These are phyloP conservation scores for Tritrichomonas musculus DNA, from an alignment of 208 protist species.

Conservation along the genomic window DNA sequence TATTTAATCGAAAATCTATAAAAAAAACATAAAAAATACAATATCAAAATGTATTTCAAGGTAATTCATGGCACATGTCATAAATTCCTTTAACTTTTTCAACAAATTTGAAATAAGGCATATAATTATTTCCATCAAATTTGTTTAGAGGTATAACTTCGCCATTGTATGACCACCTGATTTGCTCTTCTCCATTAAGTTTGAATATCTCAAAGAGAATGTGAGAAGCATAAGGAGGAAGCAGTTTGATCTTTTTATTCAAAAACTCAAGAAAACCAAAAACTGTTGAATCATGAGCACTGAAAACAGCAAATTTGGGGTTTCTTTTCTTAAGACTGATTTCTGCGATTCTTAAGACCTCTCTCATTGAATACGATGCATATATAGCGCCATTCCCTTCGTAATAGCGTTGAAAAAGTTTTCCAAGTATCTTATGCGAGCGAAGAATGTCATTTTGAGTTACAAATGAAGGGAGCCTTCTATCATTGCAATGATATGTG, in stretches of 20 bases:
- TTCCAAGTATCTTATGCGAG: neutral
- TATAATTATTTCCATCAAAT: too few relatives aligned
- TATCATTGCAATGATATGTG: neutral
- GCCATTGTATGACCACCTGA: neutral
- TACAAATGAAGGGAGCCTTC: neutral
- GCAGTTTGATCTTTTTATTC: neutral
- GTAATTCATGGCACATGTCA: too few relatives aligned
- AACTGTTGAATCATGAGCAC: neutral
- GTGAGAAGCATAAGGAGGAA: constrained; percentile 24
- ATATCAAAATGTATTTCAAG: too few relatives aligned
- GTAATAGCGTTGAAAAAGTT: neutral
- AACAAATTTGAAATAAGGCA: too few relatives aligned
- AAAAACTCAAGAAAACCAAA: neutral
- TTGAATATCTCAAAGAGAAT: neutral
- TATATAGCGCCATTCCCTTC: neutral
- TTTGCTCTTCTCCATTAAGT: neutral
- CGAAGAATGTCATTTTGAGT: neutral
- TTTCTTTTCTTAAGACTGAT: neutral
- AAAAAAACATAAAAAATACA: too few relatives aligned
- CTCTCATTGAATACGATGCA: constrained; percentile 9
- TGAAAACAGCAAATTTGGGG: neutral
- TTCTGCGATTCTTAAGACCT: neutral
- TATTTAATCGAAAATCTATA: too few relatives aligned
- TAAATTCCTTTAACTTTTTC: too few relatives aligned
- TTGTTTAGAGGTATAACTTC: neutral